These are phyloP conservation scores for Pharnaceum exiguum DNA, from an alignment of 148 eudicot genomes.

Conservation along the genomic window DNA sequence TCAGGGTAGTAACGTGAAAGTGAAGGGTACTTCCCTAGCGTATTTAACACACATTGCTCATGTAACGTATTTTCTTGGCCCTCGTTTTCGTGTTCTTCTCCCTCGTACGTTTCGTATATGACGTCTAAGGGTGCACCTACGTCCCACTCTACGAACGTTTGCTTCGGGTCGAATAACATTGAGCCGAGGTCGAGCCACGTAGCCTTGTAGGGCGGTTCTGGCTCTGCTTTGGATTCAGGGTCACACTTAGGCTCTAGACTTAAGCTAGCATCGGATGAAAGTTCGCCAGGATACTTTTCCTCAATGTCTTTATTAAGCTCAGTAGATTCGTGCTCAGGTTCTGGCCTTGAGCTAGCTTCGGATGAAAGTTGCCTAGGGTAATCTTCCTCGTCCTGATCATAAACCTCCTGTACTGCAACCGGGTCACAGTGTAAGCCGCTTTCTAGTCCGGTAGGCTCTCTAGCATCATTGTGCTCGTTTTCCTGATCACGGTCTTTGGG, in stretches of 20 bases:
- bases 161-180: conserved; percentile 6
- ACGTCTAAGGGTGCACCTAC: conserved; percentile 72
- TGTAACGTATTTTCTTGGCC: conserved; percentile 8
- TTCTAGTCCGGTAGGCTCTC: no score
- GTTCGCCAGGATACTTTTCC: no score
- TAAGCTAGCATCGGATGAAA: no score
- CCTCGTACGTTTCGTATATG: conserved; percentile 62
- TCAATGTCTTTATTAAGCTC: no score
- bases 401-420: no score
- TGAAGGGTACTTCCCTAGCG: conserved; percentile 39
- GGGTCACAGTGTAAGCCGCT: no score
- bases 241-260: no score
- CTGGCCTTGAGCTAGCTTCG: no score
- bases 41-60: not conserved
- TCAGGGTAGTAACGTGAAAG: conserved; percentile 61
- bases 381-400: no score
- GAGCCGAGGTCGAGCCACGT: not conserved
- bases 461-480: not conserved
- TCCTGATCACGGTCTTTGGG: not conserved
- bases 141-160: conserved; percentile 41
- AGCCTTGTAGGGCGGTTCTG: not conserved
- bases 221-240: not conserved
- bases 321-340: no score
- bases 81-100: conserved; percentile 34
- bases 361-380: no score